phyloP scores from a whole-genome alignment of 1,284 basidiomycete genomes.

The Heterobasidion parviporum region DNA sequence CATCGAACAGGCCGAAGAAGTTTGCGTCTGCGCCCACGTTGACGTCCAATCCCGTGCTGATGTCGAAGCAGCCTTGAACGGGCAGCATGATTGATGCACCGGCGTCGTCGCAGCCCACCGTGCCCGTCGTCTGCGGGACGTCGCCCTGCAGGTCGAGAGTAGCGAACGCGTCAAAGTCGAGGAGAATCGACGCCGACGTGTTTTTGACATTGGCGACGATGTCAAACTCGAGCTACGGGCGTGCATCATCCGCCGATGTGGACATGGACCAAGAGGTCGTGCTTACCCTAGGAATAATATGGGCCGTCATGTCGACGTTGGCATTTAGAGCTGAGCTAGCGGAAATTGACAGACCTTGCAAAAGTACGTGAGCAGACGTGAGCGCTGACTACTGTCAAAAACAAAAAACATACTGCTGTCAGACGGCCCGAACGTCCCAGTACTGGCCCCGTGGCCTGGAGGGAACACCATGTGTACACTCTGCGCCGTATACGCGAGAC shows the following conservation, averaged over 20 bases:
- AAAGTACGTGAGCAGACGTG: not conserved
- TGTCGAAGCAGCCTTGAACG: slow-evolving; percentile 1
- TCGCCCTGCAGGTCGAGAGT: slow-evolving; percentile 15
- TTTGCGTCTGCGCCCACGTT: not conserved
- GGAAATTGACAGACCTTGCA: slow-evolving; percentile 2
- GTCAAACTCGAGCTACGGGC: slow-evolving; percentile 27
- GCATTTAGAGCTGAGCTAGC: slow-evolving; percentile 1
- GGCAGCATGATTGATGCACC: not conserved
- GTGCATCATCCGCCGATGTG: slow-evolving; percentile 4
- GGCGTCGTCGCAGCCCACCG: slow-evolving; percentile 1
- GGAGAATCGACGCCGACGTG: slow-evolving; percentile 29
- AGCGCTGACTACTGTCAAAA: not conserved
- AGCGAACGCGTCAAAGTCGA: slow-evolving; percentile 37
- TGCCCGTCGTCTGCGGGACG: slow-evolving; percentile 12
- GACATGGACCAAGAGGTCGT: not conserved
- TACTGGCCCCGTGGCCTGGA: not conserved
- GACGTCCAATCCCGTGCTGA: slow-evolving; percentile 1
- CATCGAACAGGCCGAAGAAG: slow-evolving; percentile 4
- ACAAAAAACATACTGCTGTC: not conserved
- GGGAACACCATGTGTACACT: not conserved
- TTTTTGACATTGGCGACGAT: slow-evolving; percentile 29
- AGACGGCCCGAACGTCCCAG: not conserved
- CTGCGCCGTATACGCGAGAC: not conserved
- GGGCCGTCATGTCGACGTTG: slow-evolving; percentile 24
- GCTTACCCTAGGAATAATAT: slow-evolving; percentile 36